Conservation (phyloP, 305 asterid species). For the Ruellia speciosa region DNA sequence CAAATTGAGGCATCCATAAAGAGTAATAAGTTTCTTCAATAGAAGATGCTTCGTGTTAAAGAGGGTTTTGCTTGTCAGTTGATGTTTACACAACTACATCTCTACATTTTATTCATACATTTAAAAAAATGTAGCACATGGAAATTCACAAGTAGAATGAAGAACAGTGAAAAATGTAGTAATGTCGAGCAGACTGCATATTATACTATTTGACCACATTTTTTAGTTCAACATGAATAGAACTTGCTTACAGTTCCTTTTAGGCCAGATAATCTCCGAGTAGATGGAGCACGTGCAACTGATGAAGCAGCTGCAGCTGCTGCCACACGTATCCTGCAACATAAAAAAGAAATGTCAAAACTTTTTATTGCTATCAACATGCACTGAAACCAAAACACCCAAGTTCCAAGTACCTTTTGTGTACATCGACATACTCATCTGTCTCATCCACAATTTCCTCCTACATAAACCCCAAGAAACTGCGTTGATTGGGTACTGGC, state of each 20-base stretch:
- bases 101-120: too few relatives aligned
- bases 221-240: background rate
- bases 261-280: constrained; percentile 51
- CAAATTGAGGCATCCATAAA: too few relatives aligned
- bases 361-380: constrained; percentile 1
- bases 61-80: too few relatives aligned
- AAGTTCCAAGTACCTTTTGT: constrained; percentile 49
- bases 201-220: background rate
- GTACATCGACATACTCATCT: constrained; percentile 89
- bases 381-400: background rate
- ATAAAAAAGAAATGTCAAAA: constrained; percentile 1
- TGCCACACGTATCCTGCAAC: constrained; percentile 85
- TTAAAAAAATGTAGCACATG: too few relatives aligned
- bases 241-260: constrained; percentile 60
- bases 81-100: too few relatives aligned
- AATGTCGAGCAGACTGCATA: background rate
- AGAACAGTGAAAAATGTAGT: too few relatives aligned
- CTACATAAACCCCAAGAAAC: constrained; percentile 29
- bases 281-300: constrained; percentile 81
- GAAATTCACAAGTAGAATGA: too few relatives aligned
- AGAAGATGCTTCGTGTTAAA: too few relatives aligned
- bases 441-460: constrained; percentile 98
- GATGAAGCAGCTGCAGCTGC: constrained; percentile 97
- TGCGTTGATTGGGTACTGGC: background rate
- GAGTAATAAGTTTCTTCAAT: too few relatives aligned